These are phyloP conservation scores for Scopulariopsis brevicaulis DNA, from an alignment of 2,329 filamentous ascomycete genomes.

Conservation along the genomic window DNA sequence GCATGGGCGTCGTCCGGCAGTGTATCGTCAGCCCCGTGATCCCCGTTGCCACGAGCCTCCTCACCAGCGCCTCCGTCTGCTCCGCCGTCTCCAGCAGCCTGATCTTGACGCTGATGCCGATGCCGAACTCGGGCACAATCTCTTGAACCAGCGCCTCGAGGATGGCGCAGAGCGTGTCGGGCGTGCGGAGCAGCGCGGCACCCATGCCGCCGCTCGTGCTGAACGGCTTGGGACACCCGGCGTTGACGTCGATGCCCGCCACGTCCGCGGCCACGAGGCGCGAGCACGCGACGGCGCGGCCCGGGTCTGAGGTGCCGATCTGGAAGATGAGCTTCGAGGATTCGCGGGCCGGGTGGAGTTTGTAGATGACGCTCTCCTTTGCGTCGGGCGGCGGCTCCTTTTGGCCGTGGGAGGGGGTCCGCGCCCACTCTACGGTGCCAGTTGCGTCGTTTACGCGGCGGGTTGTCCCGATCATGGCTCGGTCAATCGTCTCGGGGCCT, in stretches of 20 bases:
- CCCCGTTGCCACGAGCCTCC: slow-evolving; percentile 69
- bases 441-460: slow-evolving; percentile 66
- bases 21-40: slow-evolving; percentile 90
- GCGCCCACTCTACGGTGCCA: slow-evolving; percentile 74
- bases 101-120: slow-evolving; percentile 96
- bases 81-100: slow-evolving; percentile 69
- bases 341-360: slow-evolving; percentile 70
- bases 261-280: slow-evolving; percentile 79
- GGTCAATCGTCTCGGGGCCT: slow-evolving; percentile 91
- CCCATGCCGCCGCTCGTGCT: slow-evolving; percentile 93
- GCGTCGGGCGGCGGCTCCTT: slow-evolving; percentile 40
- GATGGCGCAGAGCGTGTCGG: slow-evolving; percentile 74
- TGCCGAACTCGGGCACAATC: slow-evolving; percentile 66
- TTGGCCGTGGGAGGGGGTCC: slow-evolving; percentile 59
- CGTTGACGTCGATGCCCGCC: slow-evolving; percentile 90
- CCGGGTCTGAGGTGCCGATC: slow-evolving; percentile 77
- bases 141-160: slow-evolving; percentile 71
- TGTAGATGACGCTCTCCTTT: slow-evolving; percentile 65
- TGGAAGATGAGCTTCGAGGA: slow-evolving; percentile 74
- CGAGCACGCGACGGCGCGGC: slow-evolving; percentile 73
- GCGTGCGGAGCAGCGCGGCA: slow-evolving; percentile 74
- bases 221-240: slow-evolving; percentile 96
- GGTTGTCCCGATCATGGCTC: slow-evolving; percentile 78
- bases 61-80: slow-evolving; percentile 67
- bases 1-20: slow-evolving; percentile 93